phyloP scores from a whole-genome alignment of 805 yeast genomes.

The Kazachstania bromeliacearum region DNA sequence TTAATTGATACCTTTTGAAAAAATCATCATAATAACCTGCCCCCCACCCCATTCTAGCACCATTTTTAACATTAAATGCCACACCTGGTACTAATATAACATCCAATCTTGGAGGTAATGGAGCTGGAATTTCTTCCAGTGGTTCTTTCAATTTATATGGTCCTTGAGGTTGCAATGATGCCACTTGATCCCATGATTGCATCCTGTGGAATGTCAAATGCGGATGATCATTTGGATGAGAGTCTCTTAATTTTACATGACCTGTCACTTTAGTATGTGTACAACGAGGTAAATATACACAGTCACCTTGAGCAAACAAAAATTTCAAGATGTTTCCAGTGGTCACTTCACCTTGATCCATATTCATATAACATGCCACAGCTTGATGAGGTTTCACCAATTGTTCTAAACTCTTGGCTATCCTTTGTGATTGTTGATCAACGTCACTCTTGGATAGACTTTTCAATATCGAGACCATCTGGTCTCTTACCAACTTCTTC shows the following conservation, averaged over 20 bases:
- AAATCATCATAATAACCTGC: constrained; percentile 86
- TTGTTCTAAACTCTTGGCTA: neutral
- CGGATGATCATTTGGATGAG: constrained; percentile 23
- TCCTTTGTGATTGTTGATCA: neutral
- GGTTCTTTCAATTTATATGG: constrained; percentile 66
- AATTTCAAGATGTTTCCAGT: constrained; percentile 45
- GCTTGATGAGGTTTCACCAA: constrained; percentile 5
- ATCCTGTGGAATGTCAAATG: constrained; percentile 52
- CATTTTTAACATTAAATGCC: constrained; percentile 41
- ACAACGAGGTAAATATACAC: constrained; percentile 53
- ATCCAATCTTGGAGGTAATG: constrained; percentile 40
- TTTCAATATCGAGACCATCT: constrained; percentile 11
- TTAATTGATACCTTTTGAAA: constrained; percentile 37
- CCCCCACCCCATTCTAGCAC: constrained; percentile 78
- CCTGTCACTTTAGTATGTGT: constrained; percentile 25
- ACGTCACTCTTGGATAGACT: constrained; percentile 10
- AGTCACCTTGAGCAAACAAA: constrained; percentile 42
- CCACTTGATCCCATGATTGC: constrained; percentile 33
- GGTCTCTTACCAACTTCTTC: constrained; percentile 18
- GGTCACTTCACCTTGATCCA: constrained; percentile 62
- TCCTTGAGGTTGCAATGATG: constrained; percentile 53
- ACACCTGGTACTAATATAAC: constrained; percentile 78
- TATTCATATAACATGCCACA: constrained; percentile 60
- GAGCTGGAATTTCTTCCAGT: constrained; percentile 16
- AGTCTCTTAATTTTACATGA: constrained; percentile 20